Evolutionary conservation across 2,329 filamentous ascomycete species (phyloP).

Genomic region (Lasiodiplodia sp.): DNA sequence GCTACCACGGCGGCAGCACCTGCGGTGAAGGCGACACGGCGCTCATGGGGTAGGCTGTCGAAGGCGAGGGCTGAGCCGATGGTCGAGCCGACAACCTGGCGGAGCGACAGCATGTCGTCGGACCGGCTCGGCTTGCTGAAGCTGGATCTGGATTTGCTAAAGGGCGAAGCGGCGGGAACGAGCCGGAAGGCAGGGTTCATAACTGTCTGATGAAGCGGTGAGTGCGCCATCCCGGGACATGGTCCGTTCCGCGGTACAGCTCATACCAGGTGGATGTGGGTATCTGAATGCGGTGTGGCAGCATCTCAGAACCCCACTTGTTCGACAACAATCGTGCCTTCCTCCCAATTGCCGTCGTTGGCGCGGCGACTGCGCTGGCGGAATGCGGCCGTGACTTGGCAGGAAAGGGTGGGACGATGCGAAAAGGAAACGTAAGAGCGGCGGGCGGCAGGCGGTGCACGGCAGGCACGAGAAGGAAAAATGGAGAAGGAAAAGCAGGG

Average conservation of each 20-base stretch:
- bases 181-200: conserved; percentile 29
- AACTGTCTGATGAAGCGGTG: conserved; percentile 30
- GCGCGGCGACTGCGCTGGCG: conserved; percentile 21
- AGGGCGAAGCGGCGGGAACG: conserved; percentile 74
- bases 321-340: conserved; percentile 13
- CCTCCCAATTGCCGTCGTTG: conserved; percentile 10
- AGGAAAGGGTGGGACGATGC: not conserved
- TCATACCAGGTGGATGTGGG: conserved; percentile 28
- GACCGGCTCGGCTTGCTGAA: conserved; percentile 54
- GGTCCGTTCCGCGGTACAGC: conserved; percentile 25
- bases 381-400: conserved; percentile 21
- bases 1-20: conserved; percentile 94
- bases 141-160: conserved; percentile 68
- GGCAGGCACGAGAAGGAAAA: not conserved
- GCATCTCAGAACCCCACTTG: conserved; percentile 26
- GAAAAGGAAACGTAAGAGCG: conserved; percentile 18
- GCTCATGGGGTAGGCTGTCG: conserved; percentile 74
- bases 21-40: conserved; percentile 85
- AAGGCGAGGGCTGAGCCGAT: conserved; percentile 85
- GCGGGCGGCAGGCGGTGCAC: not conserved
- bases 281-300: conserved; percentile 24
- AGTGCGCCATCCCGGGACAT: conserved; percentile 27
- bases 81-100: conserved; percentile 89
- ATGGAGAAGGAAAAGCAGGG: not conserved
- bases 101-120: conserved; percentile 69